These are phyloP conservation scores for Boletus tomentosulus DNA, from an alignment of 768 basidiomycete species.

Conservation along the genomic window DNA sequence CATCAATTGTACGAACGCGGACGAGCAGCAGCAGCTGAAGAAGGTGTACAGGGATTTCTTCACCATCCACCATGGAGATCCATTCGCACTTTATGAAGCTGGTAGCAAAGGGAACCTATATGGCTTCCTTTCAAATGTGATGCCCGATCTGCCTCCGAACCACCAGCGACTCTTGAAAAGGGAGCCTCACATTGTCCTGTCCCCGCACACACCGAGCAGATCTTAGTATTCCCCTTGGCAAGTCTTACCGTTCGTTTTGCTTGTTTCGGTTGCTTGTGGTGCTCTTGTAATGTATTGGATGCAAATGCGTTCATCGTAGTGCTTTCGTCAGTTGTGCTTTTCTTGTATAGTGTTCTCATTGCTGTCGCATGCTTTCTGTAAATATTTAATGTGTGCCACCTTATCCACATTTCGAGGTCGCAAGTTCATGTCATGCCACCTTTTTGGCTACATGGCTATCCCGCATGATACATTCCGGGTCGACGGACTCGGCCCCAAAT, in stretches of 20 bases:
- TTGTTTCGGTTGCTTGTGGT: neutral
- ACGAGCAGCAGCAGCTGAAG: slow-evolving; percentile 21
- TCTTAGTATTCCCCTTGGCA: neutral
- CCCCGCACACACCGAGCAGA: neutral
- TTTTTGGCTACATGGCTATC: no score
- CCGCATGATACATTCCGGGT: no score
- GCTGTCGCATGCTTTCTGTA: neutral
- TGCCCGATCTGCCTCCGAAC: slow-evolving; percentile 3
- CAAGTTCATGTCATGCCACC: no score
- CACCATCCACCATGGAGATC: slow-evolving; percentile 17
- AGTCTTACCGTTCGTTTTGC: neutral
- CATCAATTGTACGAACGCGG: slow-evolving; percentile 7
- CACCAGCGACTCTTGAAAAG: neutral
- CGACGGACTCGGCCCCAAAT: no score
- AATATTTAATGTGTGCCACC: no score
- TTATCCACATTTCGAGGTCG: no score
- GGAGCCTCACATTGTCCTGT: neutral
- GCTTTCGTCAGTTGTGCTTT: neutral
- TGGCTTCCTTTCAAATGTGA: slow-evolving; percentile 20
- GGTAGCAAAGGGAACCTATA: slow-evolving; percentile 31
- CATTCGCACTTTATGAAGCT: slow-evolving; percentile 35
- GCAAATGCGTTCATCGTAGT: neutral
- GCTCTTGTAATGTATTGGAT: neutral
- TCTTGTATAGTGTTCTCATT: neutral
- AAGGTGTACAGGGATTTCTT: no score